Conservation (phyloP, 1,284 basidiomycete genomes). For the Testicularia cyperi region DNA sequence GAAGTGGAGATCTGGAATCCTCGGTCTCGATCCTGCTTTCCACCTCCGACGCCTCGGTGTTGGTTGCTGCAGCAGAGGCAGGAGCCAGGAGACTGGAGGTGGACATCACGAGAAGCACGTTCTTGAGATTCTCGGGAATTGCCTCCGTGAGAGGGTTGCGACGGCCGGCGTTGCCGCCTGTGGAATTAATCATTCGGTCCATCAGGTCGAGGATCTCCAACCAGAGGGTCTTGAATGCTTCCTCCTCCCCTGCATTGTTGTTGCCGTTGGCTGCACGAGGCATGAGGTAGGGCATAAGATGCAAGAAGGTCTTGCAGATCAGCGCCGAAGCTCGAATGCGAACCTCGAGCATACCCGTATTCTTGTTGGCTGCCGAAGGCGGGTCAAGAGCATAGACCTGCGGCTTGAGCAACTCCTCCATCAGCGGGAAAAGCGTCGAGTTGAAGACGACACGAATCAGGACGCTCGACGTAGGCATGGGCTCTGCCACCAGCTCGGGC, state of each 20-base stretch:
- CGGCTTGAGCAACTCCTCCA: slow-evolving; percentile 87
- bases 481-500: slow-evolving; percentile 61
- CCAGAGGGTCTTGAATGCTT: slow-evolving; percentile 78
- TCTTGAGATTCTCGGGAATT: slow-evolving; percentile 92
- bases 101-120: slow-evolving; percentile 93
- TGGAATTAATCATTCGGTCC: slow-evolving; percentile 80
- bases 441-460: slow-evolving; percentile 72
- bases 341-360: slow-evolving; percentile 79
- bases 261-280: slow-evolving; percentile 57
- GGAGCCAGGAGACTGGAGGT: slow-evolving; percentile 72
- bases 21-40: neutral
- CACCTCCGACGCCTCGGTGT: too few species aligned
- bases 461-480: too few species aligned
- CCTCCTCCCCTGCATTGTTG: neutral
- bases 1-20: neutral
- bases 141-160: slow-evolving; percentile 70
- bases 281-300: slow-evolving; percentile 76
- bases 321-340: slow-evolving; percentile 81
- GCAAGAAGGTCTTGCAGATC: slow-evolving; percentile 92
- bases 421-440: slow-evolving; percentile 82
- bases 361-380: slow-evolving; percentile 40
- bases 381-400: slow-evolving; percentile 78
- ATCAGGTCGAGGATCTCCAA: slow-evolving; percentile 86
- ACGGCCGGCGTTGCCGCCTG: slow-evolving; percentile 8
- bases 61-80: neutral